phyloP scores from a whole-genome alignment of 108 stramenopile genomes.

The Nitzschia sp. region DNA sequence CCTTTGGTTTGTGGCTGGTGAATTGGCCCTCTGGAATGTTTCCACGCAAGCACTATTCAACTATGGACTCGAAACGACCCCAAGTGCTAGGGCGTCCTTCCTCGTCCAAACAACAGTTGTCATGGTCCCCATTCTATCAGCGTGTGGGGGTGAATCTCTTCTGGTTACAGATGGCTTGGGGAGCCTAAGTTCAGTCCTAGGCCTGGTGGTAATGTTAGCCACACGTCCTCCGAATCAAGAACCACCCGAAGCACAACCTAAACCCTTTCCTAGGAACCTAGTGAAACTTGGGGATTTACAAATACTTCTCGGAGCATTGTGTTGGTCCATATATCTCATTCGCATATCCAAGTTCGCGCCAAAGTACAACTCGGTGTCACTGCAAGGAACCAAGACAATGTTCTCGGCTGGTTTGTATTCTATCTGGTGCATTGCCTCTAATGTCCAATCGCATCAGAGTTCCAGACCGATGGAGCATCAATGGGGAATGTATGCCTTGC shows the following conservation, averaged over 20 bases:
- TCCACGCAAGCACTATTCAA: conserved; percentile 54
- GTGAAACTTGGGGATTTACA: conserved; percentile 41
- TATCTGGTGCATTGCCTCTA: conserved; percentile 40
- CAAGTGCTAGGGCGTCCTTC: conserved; percentile 62
- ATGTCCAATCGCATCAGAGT: not conserved
- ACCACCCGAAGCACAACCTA: too few relatives aligned
- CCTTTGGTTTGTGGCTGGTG: conserved; percentile 49
- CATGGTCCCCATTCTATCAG: conserved; percentile 56
- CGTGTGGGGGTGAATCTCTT: conserved; percentile 26
- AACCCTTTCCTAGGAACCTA: not conserved
- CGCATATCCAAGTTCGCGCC: conserved; percentile 46
- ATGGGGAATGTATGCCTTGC: conserved; percentile 10
- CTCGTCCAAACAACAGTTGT: conserved; percentile 66
- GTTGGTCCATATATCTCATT: conserved; percentile 63
- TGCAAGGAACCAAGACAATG: conserved; percentile 52
- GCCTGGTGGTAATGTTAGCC: conserved; percentile 29
- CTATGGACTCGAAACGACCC: conserved; percentile 44
- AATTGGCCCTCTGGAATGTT: conserved; percentile 67
- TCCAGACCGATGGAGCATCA: conserved; percentile 48
- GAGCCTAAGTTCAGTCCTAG: conserved; percentile 44
- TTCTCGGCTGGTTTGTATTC: conserved; percentile 54
- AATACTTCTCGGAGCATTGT: conserved; percentile 53
- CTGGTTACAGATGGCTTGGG: conserved; percentile 33
- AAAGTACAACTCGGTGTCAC: conserved; percentile 37
- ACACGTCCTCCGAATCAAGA: conserved; percentile 21